Evolutionary conservation across 805 yeast genomes (phyloP).

Genomic region (Wickerhamomyces hampshirensis): DNA sequence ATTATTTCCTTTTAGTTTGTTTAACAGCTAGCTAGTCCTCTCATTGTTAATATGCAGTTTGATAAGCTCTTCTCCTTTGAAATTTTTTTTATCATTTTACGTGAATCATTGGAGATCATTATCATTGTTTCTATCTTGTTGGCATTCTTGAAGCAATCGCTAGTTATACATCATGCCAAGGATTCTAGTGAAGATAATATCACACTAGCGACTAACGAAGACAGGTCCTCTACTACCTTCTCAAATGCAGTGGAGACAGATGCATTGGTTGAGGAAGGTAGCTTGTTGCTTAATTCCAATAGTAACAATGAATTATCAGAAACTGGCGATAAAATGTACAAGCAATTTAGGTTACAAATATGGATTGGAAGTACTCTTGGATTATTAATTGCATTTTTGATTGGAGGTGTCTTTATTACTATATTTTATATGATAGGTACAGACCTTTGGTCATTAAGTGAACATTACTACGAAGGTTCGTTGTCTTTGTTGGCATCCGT

Average conservation of each 20-base stretch:
- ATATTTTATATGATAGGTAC: constrained; percentile 74
- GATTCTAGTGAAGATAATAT: constrained; percentile 3
- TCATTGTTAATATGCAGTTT: constrained; percentile 22
- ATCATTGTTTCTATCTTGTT: constrained; percentile 67
- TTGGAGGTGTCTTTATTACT: constrained; percentile 68
- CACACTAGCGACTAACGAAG: not conserved
- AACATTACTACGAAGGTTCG: constrained; percentile 84
- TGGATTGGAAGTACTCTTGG: constrained; percentile 81
- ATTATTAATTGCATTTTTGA: constrained; percentile 56
- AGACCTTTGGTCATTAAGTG: constrained; percentile 84
- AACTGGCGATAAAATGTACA: constrained; percentile 33
- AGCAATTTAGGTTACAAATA: constrained; percentile 57
- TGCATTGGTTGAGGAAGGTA: constrained; percentile 1
- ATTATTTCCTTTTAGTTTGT: too few species aligned
- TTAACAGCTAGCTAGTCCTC: too few species aligned
- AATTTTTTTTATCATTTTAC: constrained; percentile 64
- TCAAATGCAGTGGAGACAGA: constrained; percentile 1
- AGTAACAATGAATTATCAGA: constrained; percentile 12
- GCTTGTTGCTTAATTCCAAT: not conserved
- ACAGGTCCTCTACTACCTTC: constrained; percentile 9
- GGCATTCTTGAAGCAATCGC: constrained; percentile 64
- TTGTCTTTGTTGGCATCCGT: constrained; percentile 74
- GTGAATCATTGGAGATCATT: constrained; percentile 76
- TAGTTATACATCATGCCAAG: constrained; percentile 32
- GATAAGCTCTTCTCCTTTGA: constrained; percentile 63